phyloP scores from a whole-genome alignment of 768 basidiomycete species.

The Auricularia sp. region DNA sequence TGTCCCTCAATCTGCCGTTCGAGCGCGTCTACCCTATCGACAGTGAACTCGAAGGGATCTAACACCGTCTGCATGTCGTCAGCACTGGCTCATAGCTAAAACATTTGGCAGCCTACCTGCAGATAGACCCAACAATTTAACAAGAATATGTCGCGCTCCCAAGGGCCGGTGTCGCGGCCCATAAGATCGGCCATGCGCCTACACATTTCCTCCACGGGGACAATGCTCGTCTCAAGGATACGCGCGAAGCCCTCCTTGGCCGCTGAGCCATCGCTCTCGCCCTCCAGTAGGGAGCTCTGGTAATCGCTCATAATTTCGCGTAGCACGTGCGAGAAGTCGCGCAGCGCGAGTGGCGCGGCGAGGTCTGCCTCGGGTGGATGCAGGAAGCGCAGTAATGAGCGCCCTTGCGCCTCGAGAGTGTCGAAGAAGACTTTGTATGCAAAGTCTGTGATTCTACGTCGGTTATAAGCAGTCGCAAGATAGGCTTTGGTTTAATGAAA shows the following conservation, averaged over 20 bases:
- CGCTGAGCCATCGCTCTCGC: constrained; percentile 28
- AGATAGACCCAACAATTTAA: constrained; percentile 81
- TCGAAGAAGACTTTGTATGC: constrained; percentile 83
- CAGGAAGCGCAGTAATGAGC: constrained; percentile 36
- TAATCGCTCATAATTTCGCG: constrained; percentile 87
- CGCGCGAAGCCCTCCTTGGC: constrained; percentile 45
- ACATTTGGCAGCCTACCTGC: constrained; percentile 39
- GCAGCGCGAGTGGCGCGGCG: constrained; percentile 62
- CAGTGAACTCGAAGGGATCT: constrained; percentile 59
- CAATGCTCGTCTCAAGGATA: constrained; percentile 74
- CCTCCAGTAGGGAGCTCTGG: constrained; percentile 71
- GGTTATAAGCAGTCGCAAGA: not conserved
- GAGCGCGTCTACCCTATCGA: constrained; percentile 45
- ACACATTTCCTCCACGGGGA: constrained; percentile 75
- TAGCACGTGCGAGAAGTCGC: constrained; percentile 75
- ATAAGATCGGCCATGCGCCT: constrained; percentile 45
- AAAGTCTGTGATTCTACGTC: constrained; percentile 59
- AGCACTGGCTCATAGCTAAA: not conserved
- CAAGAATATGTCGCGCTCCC: constrained; percentile 78
- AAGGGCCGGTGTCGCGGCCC: constrained; percentile 19
- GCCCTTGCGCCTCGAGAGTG: constrained; percentile 75
- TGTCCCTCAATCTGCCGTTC: constrained; percentile 50
- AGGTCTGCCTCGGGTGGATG: constrained; percentile 47
- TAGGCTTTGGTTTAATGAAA: not conserved
- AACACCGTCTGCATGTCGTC: constrained; percentile 41